These are phyloP conservation scores for Calonectria pauciramosa DNA, from an alignment of 2,329 filamentous ascomycete species.

Conservation along the genomic window DNA sequence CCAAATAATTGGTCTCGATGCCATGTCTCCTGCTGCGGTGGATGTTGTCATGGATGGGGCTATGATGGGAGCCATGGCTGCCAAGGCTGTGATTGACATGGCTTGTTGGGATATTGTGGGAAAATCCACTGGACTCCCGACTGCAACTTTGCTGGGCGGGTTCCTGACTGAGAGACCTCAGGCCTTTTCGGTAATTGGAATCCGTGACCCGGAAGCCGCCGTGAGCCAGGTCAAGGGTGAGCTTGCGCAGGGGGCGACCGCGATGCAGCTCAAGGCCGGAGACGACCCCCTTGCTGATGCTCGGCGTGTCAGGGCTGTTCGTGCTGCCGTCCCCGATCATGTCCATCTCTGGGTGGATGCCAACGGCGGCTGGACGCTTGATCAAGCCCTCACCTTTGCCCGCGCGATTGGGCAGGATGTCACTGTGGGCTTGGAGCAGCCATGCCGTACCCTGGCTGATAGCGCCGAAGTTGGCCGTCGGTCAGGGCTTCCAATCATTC, in stretches of 20 bases:
- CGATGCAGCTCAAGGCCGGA: slow-evolving; percentile 20
- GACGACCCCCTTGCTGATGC: slow-evolving; percentile 22
- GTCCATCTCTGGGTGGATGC: slow-evolving; percentile 3
- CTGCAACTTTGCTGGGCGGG: neutral
- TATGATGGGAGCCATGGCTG: neutral
- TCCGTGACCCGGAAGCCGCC: neutral
- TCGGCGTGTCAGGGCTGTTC: neutral
- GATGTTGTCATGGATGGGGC: neutral
- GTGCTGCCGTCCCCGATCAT: neutral
- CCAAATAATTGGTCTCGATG: neutral
- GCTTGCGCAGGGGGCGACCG: slow-evolving; percentile 4
- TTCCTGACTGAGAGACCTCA: neutral
- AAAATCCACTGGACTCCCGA: neutral
- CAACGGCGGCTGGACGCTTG: slow-evolving; percentile 9
- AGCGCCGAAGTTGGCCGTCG: slow-evolving; percentile 11
- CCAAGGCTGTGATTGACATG: slow-evolving; percentile 18
- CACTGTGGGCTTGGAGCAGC: neutral
- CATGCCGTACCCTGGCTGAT: neutral
- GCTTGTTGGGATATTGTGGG: slow-evolving; percentile 5
- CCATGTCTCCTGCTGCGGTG: neutral
- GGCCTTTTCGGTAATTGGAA: neutral
- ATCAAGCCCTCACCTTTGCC: slow-evolving; percentile 6
- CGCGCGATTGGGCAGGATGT: neutral
- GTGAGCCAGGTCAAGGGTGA: neutral
- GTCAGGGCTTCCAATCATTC: slow-evolving; percentile 1